These are phyloP conservation scores for Coemansia sp. DNA, from an alignment of 192 early-diverging fungal species.

Conservation along the genomic window DNA sequence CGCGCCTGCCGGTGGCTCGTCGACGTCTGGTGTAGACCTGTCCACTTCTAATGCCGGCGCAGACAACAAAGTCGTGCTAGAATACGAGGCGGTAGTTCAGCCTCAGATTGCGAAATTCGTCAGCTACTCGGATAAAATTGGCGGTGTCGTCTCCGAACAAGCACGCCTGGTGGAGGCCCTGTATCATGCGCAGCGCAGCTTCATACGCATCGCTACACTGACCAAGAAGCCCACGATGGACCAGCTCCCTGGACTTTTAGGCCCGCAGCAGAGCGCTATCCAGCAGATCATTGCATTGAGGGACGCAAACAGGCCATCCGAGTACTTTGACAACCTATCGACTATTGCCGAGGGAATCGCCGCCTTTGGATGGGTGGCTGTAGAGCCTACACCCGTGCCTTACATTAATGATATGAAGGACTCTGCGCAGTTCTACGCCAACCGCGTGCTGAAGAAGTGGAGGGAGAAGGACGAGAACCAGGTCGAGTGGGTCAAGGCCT, in stretches of 20 bases:
- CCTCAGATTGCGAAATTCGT: slow-evolving; percentile 45
- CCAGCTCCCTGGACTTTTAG: slow-evolving; percentile 64
- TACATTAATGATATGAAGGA: slow-evolving; percentile 89
- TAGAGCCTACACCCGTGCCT: slow-evolving; percentile 84
- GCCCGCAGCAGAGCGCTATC: slow-evolving; percentile 69
- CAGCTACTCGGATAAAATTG: slow-evolving; percentile 49
- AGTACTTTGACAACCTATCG: slow-evolving; percentile 78
- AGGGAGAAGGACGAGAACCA: slow-evolving; percentile 87
- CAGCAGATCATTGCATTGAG: slow-evolving; percentile 64
- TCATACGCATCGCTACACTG: slow-evolving; percentile 66
- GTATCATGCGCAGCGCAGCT: slow-evolving; percentile 68
- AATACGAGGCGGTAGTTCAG: slow-evolving; percentile 57
- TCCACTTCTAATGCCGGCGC: slow-evolving; percentile 37
- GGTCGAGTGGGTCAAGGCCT: slow-evolving; percentile 83
- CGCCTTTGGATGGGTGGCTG: slow-evolving; percentile 89
- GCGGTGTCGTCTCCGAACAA: slow-evolving; percentile 66
- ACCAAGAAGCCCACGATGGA: slow-evolving; percentile 75
- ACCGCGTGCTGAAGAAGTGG: slow-evolving; percentile 85
- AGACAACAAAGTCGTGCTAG: slow-evolving; percentile 46
- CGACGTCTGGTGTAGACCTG: slow-evolving; percentile 10
- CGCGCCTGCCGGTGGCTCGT: slow-evolving; percentile 8
- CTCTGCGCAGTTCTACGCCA: slow-evolving; percentile 87
- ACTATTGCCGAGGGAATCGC: slow-evolving; percentile 85
- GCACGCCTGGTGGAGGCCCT: slow-evolving; percentile 60
- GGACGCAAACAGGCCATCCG: slow-evolving; percentile 76